A percentile compares a stretch with the other conserved stretches of the same genome.
These are phyloP conservation scores for Zychaea mexicana DNA, from an alignment of 371 early-diverging fungal genomes.

Conservation along the genomic window DNA sequence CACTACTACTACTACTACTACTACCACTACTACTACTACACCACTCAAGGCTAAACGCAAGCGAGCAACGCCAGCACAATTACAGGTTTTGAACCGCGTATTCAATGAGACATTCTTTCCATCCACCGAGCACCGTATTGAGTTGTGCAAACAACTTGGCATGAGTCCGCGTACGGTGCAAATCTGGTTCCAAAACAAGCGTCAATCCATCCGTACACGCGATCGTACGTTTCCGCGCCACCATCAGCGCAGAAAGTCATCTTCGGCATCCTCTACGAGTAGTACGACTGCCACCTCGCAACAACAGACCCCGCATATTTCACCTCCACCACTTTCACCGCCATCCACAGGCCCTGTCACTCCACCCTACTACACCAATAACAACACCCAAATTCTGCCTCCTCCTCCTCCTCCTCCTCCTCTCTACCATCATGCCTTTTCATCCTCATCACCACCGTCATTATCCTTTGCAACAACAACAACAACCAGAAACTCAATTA, in stretches of 20 bases:
- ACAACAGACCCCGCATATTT: neutral
- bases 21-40: neutral
- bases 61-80: slow-evolving; percentile 30
- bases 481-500: too few relatives aligned
- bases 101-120: slow-evolving; percentile 49
- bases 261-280: neutral
- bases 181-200: slow-evolving; percentile 93
- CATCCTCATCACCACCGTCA: neutral
- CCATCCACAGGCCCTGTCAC: neutral
- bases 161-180: slow-evolving; percentile 80
- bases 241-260: neutral
- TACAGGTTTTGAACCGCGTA: slow-evolving; percentile 46
- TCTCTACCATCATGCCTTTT: neutral
- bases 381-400: neutral
- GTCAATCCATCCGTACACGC: slow-evolving; percentile 54
- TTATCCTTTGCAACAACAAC: neutral
- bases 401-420: slow-evolving; percentile 7
- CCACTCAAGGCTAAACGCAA: slow-evolving; percentile 11
- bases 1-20: neutral
- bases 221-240: slow-evolving; percentile 8
- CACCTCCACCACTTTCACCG: neutral
- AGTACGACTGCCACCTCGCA: too few relatives aligned
- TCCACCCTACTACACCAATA: neutral
- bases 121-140: slow-evolving; percentile 70
- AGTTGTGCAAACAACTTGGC: slow-evolving; percentile 75